Base-by-base conservation (phyloP, 306 rosid species). In the Prunus padus region DNA sequence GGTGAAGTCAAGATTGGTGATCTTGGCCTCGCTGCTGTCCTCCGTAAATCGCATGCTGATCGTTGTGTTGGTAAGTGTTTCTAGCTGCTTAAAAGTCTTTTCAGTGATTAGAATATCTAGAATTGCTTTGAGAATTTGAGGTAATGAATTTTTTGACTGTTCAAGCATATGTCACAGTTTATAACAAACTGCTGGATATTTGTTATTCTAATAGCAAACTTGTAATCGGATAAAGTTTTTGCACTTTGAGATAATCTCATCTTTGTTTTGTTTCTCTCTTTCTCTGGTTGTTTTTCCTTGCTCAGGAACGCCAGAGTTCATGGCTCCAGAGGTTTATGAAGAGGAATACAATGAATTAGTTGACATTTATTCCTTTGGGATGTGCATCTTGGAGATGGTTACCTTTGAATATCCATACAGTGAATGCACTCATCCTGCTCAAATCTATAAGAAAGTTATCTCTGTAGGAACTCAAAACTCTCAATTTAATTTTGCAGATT, bases 331-430 rank as follows among this genome's bases (percentile, higher is more conserved):
- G 80, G 96, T 96, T 54, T 96, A 96, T 50, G 93, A 90, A 73
- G 99, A 96, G 86, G 94, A 96, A 79, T 96, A 96, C 77, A 90
- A 96, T 75, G 97, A 96, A 74, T 87, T 96, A 47, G 94, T 96
- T n/a, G 99, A 96, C 75, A 92, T 92, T 51, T 96, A 96, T 82
- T 81, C 99, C 56, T 92, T 96, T 81, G 99, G 99, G 72, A 96
- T 96, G 99, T 92, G 99, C 78, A 84, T 96, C 54, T 84, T 96
- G 82, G 99, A 96, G 89, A 96, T 96, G 98, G 97, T 96, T 56
- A 92, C 99, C 72, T 88, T 83, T 76, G 97, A 96, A 75, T 96
- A 96, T 84, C 99, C 98, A 57, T 96, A 92, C 51, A 92, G 97
- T 68, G 99, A 92, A 91, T 96, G 99, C 87, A 83, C 65, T 56